Base-by-base conservation (phyloP, 2,329 filamentous ascomycete genomes). In the Pyrenochaeta sp. region DNA sequence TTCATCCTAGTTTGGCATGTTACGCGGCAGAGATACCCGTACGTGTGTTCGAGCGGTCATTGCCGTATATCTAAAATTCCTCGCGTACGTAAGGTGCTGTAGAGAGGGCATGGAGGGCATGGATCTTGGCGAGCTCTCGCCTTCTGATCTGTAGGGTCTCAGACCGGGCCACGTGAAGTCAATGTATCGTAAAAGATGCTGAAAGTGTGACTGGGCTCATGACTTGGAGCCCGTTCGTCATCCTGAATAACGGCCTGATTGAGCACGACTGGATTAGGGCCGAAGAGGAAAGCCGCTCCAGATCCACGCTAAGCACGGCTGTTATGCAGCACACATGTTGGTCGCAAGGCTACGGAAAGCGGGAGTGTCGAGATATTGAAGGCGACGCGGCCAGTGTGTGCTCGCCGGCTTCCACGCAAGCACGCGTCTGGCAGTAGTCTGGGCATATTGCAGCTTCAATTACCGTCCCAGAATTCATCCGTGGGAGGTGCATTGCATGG, bases 101-200 rank as follows among this genome's bases (percentile, higher is more conserved):
- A 44, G 31, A 38, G 34, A 37, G n/a, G 36, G 50, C 41, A 42
- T 49, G 22, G 40, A 28, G 18, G 41, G 41, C 51, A 60, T 51
- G 56, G 55, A 35, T 46, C 59, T 66, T 66, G 60, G 59, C 57
- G 38, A 46, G 22, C 44, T 35, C 49, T 53, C 34, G 41, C 45
- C 27, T 42, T 28, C 29, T 41, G 43, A 34, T 28, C 32, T 40
- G 34, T 34, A 21, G 30, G 18, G 35, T 35, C 39, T 44, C 41
- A 36, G 36, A 38, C 41, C 35, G 41, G 31, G 43, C 60, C 59
- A 67, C 56, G 59, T 61, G 61, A 54, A 44, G 30, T 27, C 36
- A 60, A 40, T 42, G 51, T 55, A 52, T 43, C 35, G 38, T 53
- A 21, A 51, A n/a, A 41, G 15, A 41, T 27, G 27, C 24, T 4